Percentiles rank a stretch among this genome's conserved stretches.
These are phyloP conservation scores for Cerioporus squamosus DNA, from an alignment of 1,284 basidiomycete genomes.

Conservation along the genomic window DNA sequence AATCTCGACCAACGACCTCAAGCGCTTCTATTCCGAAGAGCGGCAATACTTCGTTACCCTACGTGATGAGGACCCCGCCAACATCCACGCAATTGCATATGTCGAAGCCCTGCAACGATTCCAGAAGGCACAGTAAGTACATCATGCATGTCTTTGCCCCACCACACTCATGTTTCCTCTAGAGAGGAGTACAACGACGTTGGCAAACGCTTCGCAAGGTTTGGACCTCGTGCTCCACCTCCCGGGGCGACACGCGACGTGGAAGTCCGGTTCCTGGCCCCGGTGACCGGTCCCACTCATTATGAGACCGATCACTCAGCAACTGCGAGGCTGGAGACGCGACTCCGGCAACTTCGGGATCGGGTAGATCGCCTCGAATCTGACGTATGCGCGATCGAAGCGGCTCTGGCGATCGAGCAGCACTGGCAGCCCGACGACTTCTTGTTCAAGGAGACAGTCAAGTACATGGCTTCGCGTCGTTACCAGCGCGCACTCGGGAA, in stretches of 20 bases:
- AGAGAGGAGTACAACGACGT: not conserved
- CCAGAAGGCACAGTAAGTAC: not conserved
- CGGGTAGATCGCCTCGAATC: not conserved
- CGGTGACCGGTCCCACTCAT: not conserved
- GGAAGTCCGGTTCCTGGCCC: not conserved
- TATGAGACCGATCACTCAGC: not conserved
- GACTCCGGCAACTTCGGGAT: not conserved
- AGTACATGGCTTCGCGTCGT: slow-evolving; percentile 21
- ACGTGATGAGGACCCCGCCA: slow-evolving; percentile 19
- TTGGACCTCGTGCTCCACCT: not conserved
- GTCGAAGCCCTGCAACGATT: slow-evolving; percentile 19
- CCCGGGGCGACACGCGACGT: not conserved
- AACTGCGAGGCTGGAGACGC: not conserved
- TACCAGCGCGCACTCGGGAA: slow-evolving; percentile 31
- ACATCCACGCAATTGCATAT: slow-evolving; percentile 24
- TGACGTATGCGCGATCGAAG: not conserved
- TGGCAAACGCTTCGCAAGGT: not conserved
- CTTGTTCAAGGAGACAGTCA: not conserved
- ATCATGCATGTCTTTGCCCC: too few relatives aligned
- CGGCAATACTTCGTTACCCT: slow-evolving; percentile 18
- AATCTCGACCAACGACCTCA: not conserved
- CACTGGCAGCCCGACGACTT: not conserved
- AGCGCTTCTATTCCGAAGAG: not conserved
- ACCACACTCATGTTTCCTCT: too few relatives aligned
- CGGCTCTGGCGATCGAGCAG: not conserved